These are phyloP conservation scores for Geosmithia putterillii DNA, from an alignment of 2,329 filamentous ascomycete genomes.

Conservation along the genomic window DNA sequence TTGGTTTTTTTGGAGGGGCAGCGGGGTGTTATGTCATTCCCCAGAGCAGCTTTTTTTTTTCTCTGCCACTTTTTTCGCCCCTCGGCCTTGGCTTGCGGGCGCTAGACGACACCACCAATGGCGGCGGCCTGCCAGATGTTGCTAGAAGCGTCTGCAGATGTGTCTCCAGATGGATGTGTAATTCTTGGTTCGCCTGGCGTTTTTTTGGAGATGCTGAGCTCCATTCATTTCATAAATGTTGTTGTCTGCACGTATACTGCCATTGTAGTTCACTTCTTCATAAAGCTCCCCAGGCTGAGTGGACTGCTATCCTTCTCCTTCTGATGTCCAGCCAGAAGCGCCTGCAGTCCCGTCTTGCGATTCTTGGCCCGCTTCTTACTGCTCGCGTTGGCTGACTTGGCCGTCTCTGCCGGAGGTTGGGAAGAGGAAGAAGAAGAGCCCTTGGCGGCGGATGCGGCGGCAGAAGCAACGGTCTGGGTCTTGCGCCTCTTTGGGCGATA, in stretches of 20 bases:
- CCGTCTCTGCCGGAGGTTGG: slow-evolving; percentile 4
- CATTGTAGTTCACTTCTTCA: slow-evolving; percentile 21
- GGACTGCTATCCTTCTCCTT: slow-evolving; percentile 26
- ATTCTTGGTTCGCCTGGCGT: no score
- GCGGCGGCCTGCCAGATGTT: slow-evolving; percentile 2
- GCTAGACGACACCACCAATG: not conserved
- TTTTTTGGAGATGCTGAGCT: not conserved
- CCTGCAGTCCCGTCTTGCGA: slow-evolving; percentile 54
- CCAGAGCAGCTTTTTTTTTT: not conserved
- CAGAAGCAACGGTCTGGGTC: not conserved
- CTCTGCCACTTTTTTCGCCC: not conserved
- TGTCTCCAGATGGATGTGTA: no score
- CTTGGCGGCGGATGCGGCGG: not conserved
- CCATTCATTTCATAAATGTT: no score
- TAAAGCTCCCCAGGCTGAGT: slow-evolving; percentile 44
- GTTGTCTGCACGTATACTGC: no score
- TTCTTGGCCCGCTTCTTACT: slow-evolving; percentile 55
- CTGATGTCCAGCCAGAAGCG: slow-evolving; percentile 42
- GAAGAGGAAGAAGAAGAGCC: not conserved
- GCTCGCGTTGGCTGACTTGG: slow-evolving; percentile 37
- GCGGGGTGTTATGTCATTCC: slow-evolving; percentile 14
- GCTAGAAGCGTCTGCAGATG: not conserved
- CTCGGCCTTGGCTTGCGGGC: not conserved
- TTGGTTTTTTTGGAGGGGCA: slow-evolving; percentile 19
- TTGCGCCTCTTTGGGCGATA: slow-evolving; percentile 6